phyloP scores from a whole-genome alignment of 352 stramenopile species.

The Pythium grandisporangium region DNA sequence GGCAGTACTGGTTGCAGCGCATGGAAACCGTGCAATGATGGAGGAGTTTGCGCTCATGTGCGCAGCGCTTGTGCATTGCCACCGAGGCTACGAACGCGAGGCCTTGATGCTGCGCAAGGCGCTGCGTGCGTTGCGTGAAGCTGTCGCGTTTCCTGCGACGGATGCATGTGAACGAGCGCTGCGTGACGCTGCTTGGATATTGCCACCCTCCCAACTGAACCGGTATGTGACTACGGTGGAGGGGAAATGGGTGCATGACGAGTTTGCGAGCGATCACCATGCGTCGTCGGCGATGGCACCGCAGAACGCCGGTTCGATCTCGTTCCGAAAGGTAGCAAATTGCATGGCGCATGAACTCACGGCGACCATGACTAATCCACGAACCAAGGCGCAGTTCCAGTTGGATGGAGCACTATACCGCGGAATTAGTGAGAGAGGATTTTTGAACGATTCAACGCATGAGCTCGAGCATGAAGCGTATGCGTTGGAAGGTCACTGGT shows the following conservation, averaged over 20 bases:
- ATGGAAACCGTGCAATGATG: slow-evolving; percentile 11
- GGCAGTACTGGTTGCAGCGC: slow-evolving; percentile 24
- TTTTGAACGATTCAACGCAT: background rate
- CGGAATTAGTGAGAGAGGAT: slow-evolving; percentile 1
- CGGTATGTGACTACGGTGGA: slow-evolving; percentile 52
- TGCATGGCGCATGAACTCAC: slow-evolving; percentile 54
- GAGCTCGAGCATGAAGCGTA: too few relatives aligned
- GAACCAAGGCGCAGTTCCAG: slow-evolving; percentile 36
- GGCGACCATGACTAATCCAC: slow-evolving; percentile 38
- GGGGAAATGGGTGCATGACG: slow-evolving; percentile 73
- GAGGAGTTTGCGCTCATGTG: slow-evolving; percentile 26
- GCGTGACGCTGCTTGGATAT: slow-evolving; percentile 52
- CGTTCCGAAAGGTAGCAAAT: slow-evolving; percentile 43
- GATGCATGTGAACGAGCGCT: slow-evolving; percentile 18
- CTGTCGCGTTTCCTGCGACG: slow-evolving; percentile 13
- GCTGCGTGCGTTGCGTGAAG: slow-evolving; percentile 29
- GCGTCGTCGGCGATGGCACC: slow-evolving; percentile 14
- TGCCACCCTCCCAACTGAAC: slow-evolving; percentile 23
- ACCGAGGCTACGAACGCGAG: slow-evolving; percentile 62
- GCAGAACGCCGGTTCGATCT: slow-evolving; percentile 61
- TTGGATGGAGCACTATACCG: slow-evolving; percentile 45
- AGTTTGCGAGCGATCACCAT: slow-evolving; percentile 58
- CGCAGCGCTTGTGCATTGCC: slow-evolving; percentile 45
- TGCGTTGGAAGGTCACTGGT: slow-evolving; percentile 75
- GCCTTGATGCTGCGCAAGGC: slow-evolving; percentile 25